Conservation (phyloP, 441 rosid genomes). For the Macaranga tanarius region DNA sequence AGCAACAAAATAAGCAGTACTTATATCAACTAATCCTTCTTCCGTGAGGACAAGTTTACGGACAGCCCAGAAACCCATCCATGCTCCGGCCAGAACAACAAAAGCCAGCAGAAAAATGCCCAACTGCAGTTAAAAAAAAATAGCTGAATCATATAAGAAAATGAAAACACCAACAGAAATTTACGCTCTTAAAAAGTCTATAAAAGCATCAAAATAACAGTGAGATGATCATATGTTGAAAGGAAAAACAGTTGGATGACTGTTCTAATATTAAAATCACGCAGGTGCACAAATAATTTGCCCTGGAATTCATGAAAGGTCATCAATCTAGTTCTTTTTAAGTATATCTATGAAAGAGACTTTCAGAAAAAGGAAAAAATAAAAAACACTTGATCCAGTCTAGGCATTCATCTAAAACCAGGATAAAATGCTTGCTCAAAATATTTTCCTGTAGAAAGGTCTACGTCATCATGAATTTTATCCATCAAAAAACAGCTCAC, state of each 20-base stretch:
- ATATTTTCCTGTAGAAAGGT: not conserved
- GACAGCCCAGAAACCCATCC: constrained; percentile 92
- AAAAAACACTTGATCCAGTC: no score
- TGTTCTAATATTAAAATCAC: not conserved
- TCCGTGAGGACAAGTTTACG: constrained; percentile 69
- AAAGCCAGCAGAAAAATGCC: constrained; percentile 41
- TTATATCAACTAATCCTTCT: constrained; percentile 75
- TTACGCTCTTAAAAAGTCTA: not conserved
- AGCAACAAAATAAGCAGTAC: constrained; percentile 69
- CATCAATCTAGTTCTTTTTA: not conserved
- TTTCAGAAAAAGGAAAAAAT: not conserved
- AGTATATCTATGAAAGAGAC: not conserved
- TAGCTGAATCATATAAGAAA: not conserved
- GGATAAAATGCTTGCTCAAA: constrained; percentile 6
- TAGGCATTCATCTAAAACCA: not conserved
- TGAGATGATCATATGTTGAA: no score
- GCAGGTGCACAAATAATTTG: not conserved
- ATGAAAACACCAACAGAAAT: not conserved
- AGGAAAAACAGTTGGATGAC: not conserved
- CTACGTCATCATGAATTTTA: not conserved
- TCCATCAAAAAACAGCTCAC: not conserved
- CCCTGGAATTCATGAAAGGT: not conserved
- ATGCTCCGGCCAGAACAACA: constrained; percentile 62
- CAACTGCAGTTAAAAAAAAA: constrained; percentile 46
- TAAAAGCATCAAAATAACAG: not conserved